Conservation (phyloP, 768 basidiomycete genomes). For the Russula sp. region DNA sequence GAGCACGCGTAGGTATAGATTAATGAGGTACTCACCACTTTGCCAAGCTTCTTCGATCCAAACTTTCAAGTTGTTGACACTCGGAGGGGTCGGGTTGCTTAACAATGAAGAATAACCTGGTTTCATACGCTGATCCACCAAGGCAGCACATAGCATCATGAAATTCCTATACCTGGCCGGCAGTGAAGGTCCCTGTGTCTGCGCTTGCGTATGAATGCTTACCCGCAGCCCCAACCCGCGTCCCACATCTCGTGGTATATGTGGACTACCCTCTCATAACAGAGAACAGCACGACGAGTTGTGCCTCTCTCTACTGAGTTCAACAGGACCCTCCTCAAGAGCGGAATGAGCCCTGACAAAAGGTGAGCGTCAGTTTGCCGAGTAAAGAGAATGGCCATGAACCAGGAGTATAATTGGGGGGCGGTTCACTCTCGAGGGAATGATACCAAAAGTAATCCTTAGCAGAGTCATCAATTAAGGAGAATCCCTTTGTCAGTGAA, state of each 20-base stretch:
- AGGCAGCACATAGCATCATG: constrained; percentile 64
- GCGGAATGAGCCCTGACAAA: constrained; percentile 50
- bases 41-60: constrained; percentile 84
- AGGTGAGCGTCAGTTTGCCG: background rate
- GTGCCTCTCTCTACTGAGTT: constrained; percentile 43
- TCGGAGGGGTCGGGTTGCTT: constrained; percentile 49
- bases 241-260: constrained; percentile 56
- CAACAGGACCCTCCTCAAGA: constrained; percentile 50
- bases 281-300: constrained; percentile 53
- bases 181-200: constrained; percentile 5
- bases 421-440: constrained; percentile 37
- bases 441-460: constrained; percentile 62
- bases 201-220: constrained; percentile 7
- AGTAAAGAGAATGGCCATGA: constrained; percentile 2
- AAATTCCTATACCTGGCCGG: constrained; percentile 69
- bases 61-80: constrained; percentile 64
- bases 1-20: background rate
- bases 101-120: constrained; percentile 56
- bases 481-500: background rate
- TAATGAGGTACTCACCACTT: constrained; percentile 38
- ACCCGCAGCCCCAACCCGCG: constrained; percentile 49
- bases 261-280: constrained; percentile 55
- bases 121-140: constrained; percentile 60
- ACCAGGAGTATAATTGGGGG: constrained; percentile 60
- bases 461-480: background rate